Base-by-base conservation (phyloP, 129 eudicot genomes). In the Sambucus nigra region DNA sequence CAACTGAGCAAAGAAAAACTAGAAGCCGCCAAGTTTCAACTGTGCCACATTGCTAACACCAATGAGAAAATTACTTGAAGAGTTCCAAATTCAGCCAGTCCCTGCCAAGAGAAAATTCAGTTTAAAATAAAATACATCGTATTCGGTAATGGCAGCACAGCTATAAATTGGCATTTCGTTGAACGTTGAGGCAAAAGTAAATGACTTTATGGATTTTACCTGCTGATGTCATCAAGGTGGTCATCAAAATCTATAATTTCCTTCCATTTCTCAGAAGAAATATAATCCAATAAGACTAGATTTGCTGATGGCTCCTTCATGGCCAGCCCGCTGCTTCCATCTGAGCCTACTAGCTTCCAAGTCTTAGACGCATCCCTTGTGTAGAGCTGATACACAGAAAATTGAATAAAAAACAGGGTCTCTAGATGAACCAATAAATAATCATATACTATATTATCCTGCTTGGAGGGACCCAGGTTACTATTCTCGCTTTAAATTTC, bases 221-320 rank as follows among this genome's bases (percentile, higher is more conserved):
- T 91, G 98, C 86, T 91, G 20, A 91, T 76, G 81, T 91, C 95
- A 49, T 91, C 84, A 58, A 91, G 86, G 69, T 91, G 98, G 69
- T 91, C 98, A 67, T 91, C 98, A 57, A 91, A 91, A 69, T 91
- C 98, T 2, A 71, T 55, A 3, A 91, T 73, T 41, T 79, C 80
- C 49, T 71, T 73, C 84, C 86, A 77, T 65, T 79, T 91, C 55
- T 76, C 76, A 4, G 95, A 73, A 33, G 98, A 71, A 44, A 76
- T 81, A 28, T 61, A 81, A 51, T 91, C 98, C 70, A 71, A 57
- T 15, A 91, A 76, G 45, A 91, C 75, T 2, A 68, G 47, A 52
- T 91, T 91, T 12, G 98, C 95, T 32, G 95, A 77, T 60, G 98
- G 95, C 70, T 91, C 88, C 72, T 79, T 91, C 57, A 68, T 31